phyloP scores from a whole-genome alignment of 2,329 filamentous ascomycete genomes.

The Fusarium sp. region DNA sequence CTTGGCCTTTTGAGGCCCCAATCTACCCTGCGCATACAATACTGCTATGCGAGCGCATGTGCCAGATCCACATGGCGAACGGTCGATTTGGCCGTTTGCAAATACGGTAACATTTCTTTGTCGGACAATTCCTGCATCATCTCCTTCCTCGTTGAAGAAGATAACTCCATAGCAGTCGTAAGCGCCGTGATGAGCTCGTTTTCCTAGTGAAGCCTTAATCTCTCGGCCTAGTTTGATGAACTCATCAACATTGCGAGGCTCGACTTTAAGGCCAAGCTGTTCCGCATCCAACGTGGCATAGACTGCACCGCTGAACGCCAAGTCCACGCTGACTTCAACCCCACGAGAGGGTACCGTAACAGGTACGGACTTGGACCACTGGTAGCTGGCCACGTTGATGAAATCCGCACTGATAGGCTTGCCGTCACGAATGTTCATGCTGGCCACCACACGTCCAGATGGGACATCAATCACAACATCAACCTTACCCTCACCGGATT shows the following conservation, averaged over 20 bases:
- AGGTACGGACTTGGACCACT: constrained; percentile 12
- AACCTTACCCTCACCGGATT: constrained; percentile 1
- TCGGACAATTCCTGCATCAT: background rate
- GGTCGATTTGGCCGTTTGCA: constrained; percentile 49
- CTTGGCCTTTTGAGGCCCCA: background rate
- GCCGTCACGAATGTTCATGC: background rate
- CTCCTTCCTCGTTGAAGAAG: constrained; percentile 26
- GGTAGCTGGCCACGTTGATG: constrained; percentile 40
- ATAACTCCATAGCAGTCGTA: constrained; percentile 38
- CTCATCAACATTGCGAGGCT: constrained; percentile 11
- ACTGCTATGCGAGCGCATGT: constrained; percentile 42
- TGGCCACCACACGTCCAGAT: constrained; percentile 28
- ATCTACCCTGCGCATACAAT: constrained; percentile 5
- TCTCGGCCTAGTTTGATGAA: constrained; percentile 40
- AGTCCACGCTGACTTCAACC: background rate
- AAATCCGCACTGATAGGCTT: constrained; percentile 31
- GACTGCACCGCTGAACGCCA: constrained; percentile 33
- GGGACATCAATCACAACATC: constrained; percentile 42
- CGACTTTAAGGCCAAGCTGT: constrained; percentile 26
- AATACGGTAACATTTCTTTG: constrained; percentile 48
- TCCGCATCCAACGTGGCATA: constrained; percentile 29
- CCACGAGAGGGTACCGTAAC: constrained; percentile 1
- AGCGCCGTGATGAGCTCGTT: constrained; percentile 3
- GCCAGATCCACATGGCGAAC: constrained; percentile 48
- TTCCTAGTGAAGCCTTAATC: constrained; percentile 31